phyloP scores from a whole-genome alignment of 2,329 filamentous ascomycete genomes.

The Fusarium aywerte region DNA sequence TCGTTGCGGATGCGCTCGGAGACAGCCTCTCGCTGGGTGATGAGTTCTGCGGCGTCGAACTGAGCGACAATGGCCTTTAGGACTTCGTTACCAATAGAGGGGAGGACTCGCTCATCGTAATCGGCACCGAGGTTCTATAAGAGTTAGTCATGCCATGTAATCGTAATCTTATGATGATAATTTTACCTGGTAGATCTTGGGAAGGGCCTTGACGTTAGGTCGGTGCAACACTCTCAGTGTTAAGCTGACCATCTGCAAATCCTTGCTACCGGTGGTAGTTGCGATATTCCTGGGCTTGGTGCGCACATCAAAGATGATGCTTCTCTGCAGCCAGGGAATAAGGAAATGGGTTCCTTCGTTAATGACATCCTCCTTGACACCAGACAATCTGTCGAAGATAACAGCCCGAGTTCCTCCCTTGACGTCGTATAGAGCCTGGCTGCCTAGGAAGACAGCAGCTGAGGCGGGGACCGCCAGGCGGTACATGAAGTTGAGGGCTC shows the following conservation, averaged over 20 bases:
- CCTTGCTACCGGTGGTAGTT: constrained; percentile 97
- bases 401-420: constrained; percentile 93
- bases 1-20: constrained; percentile 93
- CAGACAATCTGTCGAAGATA: constrained; percentile 94
- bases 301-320: constrained; percentile 95
- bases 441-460: constrained; percentile 72
- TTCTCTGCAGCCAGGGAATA: constrained; percentile 93
- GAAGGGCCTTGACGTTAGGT: constrained; percentile 90
- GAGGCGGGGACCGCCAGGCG: constrained; percentile 78
- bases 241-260: constrained; percentile 99
- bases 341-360: constrained; percentile 98
- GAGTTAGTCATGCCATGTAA: constrained; percentile 20
- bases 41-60: constrained; percentile 98
- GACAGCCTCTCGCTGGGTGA: constrained; percentile 98
- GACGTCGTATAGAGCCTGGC: constrained; percentile 94
- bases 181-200: constrained; percentile 96
- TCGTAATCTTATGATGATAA: neutral
- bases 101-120: constrained; percentile 98
- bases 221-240: constrained; percentile 94
- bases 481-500: constrained; percentile 71
- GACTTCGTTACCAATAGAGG: constrained; percentile 99
- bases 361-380: constrained; percentile 91
- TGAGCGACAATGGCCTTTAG: constrained; percentile 98
- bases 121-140: constrained; percentile 91
- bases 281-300: constrained; percentile 98